These are phyloP conservation scores for Ophiocordyceps sinensis DNA, from an alignment of 2,329 filamentous ascomycete species.

Conservation along the genomic window DNA sequence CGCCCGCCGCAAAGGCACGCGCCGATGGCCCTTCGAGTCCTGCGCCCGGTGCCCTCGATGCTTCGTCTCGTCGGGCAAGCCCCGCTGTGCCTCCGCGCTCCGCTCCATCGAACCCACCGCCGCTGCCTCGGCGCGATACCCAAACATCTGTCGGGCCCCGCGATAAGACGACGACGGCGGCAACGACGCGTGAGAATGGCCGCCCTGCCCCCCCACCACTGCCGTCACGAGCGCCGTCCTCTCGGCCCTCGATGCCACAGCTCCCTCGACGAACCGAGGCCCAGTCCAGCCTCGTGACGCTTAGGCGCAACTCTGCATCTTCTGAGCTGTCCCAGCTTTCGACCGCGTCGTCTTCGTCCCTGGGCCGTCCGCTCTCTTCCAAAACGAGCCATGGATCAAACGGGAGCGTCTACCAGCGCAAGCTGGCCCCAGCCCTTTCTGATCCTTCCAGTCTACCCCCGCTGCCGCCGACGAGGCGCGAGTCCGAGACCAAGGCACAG, in stretches of 20 bases:
- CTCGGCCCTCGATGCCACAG: constrained; percentile 28
- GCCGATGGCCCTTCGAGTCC: neutral
- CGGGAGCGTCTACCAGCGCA: constrained; percentile 25
- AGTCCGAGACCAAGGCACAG: constrained; percentile 32
- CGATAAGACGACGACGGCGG: neutral
- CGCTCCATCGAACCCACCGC: constrained; percentile 20
- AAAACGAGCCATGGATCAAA: constrained; percentile 31
- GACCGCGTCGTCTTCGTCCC: constrained; percentile 35
- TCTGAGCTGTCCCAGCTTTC: constrained; percentile 43
- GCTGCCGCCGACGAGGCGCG: constrained; percentile 39
- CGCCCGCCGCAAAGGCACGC: constrained; percentile 22
- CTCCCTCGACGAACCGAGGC: constrained; percentile 34
- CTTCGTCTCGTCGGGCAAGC: constrained; percentile 5
- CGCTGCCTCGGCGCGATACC: constrained; percentile 18
- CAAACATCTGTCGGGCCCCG: constrained; percentile 5
- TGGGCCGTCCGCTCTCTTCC: constrained; percentile 29
- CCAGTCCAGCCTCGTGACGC: constrained; percentile 21
- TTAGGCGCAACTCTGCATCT: constrained; percentile 39
- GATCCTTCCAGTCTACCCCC: constrained; percentile 42
- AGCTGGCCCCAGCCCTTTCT: constrained; percentile 36
- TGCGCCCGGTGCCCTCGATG: too few species aligned
- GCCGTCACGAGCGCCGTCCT: constrained; percentile 15
- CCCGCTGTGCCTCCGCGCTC: constrained; percentile 22
- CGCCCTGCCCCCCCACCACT: constrained; percentile 18
- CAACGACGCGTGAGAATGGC: constrained; percentile 5